phyloP scores from a whole-genome alignment of 352 stramenopile species.

The Pythium pectinolyticum region DNA sequence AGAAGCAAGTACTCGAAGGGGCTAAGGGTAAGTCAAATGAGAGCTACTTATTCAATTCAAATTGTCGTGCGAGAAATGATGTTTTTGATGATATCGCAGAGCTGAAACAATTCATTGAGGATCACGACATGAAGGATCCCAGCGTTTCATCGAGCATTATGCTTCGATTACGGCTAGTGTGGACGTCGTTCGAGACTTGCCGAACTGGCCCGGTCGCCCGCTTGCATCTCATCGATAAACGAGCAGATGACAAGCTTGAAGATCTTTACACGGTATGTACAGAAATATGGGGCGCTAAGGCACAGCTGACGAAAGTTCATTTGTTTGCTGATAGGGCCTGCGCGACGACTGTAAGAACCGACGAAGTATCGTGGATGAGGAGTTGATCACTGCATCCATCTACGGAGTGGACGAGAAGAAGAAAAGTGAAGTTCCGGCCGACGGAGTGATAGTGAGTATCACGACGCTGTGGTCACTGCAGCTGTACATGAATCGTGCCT shows the following conservation, averaged over 20 bases:
- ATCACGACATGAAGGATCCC: not conserved
- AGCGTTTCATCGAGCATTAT: too few relatives aligned
- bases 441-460: not conserved
- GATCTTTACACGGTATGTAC: slow-evolving; percentile 8
- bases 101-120: not conserved
- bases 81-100: not conserved
- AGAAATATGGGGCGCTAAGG: not conserved
- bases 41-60: too few relatives aligned
- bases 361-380: slow-evolving; percentile 1
- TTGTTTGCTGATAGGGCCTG: not conserved
- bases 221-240: slow-evolving; percentile 10
- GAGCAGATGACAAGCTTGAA: not conserved
- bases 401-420: slow-evolving; percentile 6
- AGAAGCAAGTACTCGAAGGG: not conserved
- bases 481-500: not conserved
- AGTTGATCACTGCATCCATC: slow-evolving; percentile 1
- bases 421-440: not conserved
- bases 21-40: slow-evolving; percentile 2
- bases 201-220: not conserved
- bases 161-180: slow-evolving; percentile 5
- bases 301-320: not conserved
- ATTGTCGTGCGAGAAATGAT: not conserved
- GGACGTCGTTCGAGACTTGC: not conserved
- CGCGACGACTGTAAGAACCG: not conserved
- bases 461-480: not conserved